Base-by-base conservation (phyloP, 2,329 filamentous ascomycete species). In the Tetracladium maxilliforme region DNA sequence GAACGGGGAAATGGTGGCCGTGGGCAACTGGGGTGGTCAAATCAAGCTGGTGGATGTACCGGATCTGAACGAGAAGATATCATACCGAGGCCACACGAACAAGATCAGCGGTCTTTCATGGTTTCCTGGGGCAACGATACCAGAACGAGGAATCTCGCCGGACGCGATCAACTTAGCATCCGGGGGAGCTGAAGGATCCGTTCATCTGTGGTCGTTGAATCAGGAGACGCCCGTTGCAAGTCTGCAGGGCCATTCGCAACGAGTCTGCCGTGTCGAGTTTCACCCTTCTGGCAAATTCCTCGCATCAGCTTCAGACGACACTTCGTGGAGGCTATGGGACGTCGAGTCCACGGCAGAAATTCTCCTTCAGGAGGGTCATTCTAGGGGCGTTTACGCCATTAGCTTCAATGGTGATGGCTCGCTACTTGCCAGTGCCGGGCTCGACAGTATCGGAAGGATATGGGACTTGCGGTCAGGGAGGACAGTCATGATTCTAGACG, bases 251-350 rank as follows among this genome's bases (percentile, higher is more conserved):
- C 90, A 98, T 44, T 74, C 69, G 5, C 80, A 79, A 27, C 75
- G 90, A 32, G 84, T 98, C 7, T 93, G 84, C 40, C 72, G 87
- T 29, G 77, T 92, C 9, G 90, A 93, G 30, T 93, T 95, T 43
- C 90, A 98, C 38, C 90, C 90, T 0, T 92, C 82, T 0, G 87
- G 87, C 4, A 67, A 67, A 33, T 95, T 87, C 42, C 60, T 95
- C 6, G 90, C 87, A 5, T 93, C 86, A 2, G 90, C 90, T 6
- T 93, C 84, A 0, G 90, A 90, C 41, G 90, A 98, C 45, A 93
- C 84, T 3, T 93, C 90, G 1, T 98, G 90, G 90, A 72, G 87
- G 22, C 59, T 98, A 17, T 98, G 90, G 87, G 87, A 95, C 45
- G 71, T 95, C 1, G 74, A 82, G 37, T 90, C 78, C 0, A 81